Conservation (phyloP, 169 alveolate genomes). For the Cardiosporidium cionae region DNA sequence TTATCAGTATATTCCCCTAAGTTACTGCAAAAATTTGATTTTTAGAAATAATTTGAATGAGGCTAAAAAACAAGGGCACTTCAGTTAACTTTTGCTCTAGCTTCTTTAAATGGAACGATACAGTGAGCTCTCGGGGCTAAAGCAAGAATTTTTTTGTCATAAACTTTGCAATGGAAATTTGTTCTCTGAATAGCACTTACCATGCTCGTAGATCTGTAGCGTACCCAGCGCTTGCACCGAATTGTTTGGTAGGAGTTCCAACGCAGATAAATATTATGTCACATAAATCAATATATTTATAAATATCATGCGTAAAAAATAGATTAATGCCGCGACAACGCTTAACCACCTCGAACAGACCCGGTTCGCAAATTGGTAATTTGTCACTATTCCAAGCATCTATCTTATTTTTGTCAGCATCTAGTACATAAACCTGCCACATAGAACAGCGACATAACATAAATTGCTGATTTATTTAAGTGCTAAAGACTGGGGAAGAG, state of each 20-base stretch:
- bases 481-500: neutral
- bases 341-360: conserved; percentile 44
- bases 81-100: too few relatives aligned
- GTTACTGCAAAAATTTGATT: too few relatives aligned
- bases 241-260: conserved; percentile 83
- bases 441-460: neutral
- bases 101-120: too few relatives aligned
- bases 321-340: conserved; percentile 51
- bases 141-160: too few relatives aligned
- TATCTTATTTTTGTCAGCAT: conserved; percentile 49
- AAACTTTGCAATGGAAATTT: too few relatives aligned
- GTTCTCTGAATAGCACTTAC: too few relatives aligned
- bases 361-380: conserved; percentile 76
- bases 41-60: too few relatives aligned
- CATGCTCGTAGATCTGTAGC: too few relatives aligned
- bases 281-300: conserved; percentile 48
- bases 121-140: too few relatives aligned
- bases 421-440: conserved; percentile 58
- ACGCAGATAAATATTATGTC: conserved; percentile 79
- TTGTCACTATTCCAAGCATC: conserved; percentile 59
- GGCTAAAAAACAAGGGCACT: too few relatives aligned
- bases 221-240: too few relatives aligned
- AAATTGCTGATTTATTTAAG: neutral
- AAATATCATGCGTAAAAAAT: conserved; percentile 63
- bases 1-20: too few relatives aligned